These are phyloP conservation scores for Colletotrichum sp. DNA, from an alignment of 2,329 filamentous ascomycete genomes.

Conservation along the genomic window DNA sequence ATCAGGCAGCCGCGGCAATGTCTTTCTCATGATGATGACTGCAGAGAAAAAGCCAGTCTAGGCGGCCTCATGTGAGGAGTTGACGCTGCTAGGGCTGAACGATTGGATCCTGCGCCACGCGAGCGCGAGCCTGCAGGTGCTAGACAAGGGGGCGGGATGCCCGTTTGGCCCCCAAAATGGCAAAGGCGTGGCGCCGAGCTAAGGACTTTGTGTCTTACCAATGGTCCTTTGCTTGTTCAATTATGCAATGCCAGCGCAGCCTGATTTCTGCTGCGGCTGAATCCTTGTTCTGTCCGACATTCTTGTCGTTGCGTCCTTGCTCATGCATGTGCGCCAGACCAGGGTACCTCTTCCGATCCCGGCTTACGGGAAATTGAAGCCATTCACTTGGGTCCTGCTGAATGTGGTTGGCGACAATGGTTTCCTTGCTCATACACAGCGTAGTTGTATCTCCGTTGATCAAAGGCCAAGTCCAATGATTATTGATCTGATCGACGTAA, in stretches of 20 bases:
- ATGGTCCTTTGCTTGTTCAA: background rate
- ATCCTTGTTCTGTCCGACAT: background rate
- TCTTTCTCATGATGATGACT: background rate
- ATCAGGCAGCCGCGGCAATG: background rate
- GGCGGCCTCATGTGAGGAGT: slow-evolving; percentile 1
- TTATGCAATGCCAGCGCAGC: slow-evolving; percentile 15
- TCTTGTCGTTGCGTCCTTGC: background rate
- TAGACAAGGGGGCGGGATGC: background rate
- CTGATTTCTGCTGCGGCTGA: background rate
- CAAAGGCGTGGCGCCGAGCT: background rate
- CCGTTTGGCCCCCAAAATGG: background rate
- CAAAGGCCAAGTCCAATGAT: no score
- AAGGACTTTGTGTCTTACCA: background rate
- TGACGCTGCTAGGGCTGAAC: background rate
- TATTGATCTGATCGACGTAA: no score
- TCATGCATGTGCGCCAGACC: background rate
- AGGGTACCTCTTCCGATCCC: background rate
- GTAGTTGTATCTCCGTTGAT: no score
- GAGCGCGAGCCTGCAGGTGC: background rate
- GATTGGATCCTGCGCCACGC: slow-evolving; percentile 7
- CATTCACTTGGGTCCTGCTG: no score
- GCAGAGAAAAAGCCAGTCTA: background rate
- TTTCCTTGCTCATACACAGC: no score
- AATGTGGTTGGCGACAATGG: no score
- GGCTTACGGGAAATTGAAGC: background rate